phyloP scores from a whole-genome alignment of 2,329 filamentous ascomycete genomes.

The Colletotrichum endophyticum region DNA sequence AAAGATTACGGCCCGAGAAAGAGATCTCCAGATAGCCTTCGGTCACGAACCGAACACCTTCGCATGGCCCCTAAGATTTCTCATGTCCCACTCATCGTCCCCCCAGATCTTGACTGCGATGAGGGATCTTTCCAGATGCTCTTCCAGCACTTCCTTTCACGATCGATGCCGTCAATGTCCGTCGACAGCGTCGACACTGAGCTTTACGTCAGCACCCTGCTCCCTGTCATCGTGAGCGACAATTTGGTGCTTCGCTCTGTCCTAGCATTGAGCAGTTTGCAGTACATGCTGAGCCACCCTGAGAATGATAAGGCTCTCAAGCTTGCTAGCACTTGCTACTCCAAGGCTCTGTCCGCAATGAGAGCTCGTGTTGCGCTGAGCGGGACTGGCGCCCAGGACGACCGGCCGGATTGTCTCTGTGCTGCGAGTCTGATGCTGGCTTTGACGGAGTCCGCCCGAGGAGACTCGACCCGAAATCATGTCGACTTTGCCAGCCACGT shows the following conservation, averaged over 20 bases:
- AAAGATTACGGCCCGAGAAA: background rate
- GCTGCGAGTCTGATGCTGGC: background rate
- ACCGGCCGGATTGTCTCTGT: background rate
- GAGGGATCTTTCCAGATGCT: background rate
- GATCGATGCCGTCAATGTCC: background rate
- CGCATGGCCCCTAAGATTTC: background rate
- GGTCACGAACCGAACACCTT: too few species aligned
- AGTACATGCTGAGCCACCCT: background rate
- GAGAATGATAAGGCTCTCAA: background rate
- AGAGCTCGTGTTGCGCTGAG: background rate
- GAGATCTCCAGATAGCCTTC: too few species aligned
- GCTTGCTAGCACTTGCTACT: background rate
- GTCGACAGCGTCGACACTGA: background rate
- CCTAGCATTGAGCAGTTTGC: background rate
- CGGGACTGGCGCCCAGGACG: accelerated
- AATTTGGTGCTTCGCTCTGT: background rate
- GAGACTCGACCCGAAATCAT: background rate
- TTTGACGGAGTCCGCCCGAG: background rate
- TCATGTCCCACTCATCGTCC: background rate
- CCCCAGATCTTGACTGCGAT: background rate
- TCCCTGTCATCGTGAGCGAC: background rate
- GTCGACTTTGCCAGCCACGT: background rate
- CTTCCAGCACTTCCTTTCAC: background rate
- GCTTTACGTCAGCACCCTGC: background rate
- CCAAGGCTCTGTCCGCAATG: background rate